phyloP scores from a whole-genome alignment of 2,329 filamentous ascomycete genomes.

The Fusarium sp. region DNA sequence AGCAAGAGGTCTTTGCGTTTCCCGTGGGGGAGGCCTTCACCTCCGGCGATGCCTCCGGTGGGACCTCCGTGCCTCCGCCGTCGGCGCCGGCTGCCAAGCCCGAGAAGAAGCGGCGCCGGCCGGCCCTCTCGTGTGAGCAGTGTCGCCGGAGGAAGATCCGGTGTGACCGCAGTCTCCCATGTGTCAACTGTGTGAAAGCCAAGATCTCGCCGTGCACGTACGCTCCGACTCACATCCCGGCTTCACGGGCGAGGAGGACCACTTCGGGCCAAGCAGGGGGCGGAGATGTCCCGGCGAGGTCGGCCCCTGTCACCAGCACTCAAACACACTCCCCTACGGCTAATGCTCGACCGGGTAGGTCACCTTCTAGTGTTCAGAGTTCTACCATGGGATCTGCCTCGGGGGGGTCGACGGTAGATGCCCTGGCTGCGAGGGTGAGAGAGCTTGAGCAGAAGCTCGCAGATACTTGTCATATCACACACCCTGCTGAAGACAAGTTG shows the following conservation, averaged over 20 bases:
- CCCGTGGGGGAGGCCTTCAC: neutral
- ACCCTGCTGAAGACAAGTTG: constrained; percentile 27
- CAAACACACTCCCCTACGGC: constrained; percentile 10
- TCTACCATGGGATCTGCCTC: constrained; percentile 45
- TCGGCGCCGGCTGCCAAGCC: constrained; percentile 22
- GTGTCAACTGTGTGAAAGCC: constrained; percentile 69
- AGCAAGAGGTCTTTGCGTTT: neutral
- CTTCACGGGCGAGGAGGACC: constrained; percentile 40
- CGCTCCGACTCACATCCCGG: constrained; percentile 51
- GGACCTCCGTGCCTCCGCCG: neutral
- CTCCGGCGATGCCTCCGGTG: constrained; percentile 7
- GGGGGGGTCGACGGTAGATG: constrained; percentile 44
- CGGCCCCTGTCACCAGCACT: constrained; percentile 23
- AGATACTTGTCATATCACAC: constrained; percentile 41
- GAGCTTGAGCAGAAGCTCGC: constrained; percentile 59
- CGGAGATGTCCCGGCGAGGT: constrained; percentile 34
- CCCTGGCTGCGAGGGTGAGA: constrained; percentile 53
- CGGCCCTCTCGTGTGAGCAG: constrained; percentile 64
- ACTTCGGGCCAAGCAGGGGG: neutral
- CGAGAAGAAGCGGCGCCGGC: constrained; percentile 54
- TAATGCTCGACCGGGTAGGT: neutral
- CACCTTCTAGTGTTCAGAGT: constrained; percentile 42
- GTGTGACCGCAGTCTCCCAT: constrained; percentile 70
- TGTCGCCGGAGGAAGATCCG: constrained; percentile 72
- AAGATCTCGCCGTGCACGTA: constrained; percentile 68